Base-by-base conservation (phyloP, 257 asterid species). In the Echium plantagineum region DNA sequence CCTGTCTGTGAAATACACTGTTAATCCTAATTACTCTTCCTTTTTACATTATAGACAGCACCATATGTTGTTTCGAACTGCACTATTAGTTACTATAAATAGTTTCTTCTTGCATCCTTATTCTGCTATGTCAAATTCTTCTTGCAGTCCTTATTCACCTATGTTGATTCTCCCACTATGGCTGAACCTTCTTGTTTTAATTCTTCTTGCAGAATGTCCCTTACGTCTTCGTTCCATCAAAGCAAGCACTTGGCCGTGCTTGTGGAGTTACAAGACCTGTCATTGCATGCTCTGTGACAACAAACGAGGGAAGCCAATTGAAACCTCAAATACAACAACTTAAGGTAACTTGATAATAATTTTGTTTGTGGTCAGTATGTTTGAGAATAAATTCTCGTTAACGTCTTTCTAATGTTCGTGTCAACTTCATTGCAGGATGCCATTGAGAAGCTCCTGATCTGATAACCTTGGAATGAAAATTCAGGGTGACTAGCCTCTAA, bases 191-290 rank as follows among this genome's bases (percentile, higher is more conserved):
- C 10, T 13, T 42, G 2, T 42, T 12, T 42, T 12, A 12, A 10
- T 42, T 10, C 15, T 59, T 56, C 15, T 64, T 57, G 63, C 73
- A 77, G 83, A 77, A 77, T 59, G 80, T 77, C 42, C 83, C 83
- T 17, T 77, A 77, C 49, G 83, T 77, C 26, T 77, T 77, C 46
- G 73, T 77, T 28, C 74, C 74, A 31, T 77, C 79, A 20, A 77
- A 77, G 59, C 75, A 74, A 74, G 83, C 83, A 60, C 83, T 89
- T 59, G 97, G 97, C 32, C 78, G 97, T 10, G 97, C 97, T 22
- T 89, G 97, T 74, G 95, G 97, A 53, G 95, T 89, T 30, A 85
- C 95, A 7, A 78, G 97, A 38, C 96, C 96, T 0, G 97, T 89
- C 19, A 89, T 89, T 61, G 85, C 95, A 10, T 86, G 95, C 71